Evolutionary conservation across 2,329 filamentous ascomycete species (phyloP), one percentile per base, ranked within the genome.

Genomic region (Curvularia hawaiiensis): DNA sequence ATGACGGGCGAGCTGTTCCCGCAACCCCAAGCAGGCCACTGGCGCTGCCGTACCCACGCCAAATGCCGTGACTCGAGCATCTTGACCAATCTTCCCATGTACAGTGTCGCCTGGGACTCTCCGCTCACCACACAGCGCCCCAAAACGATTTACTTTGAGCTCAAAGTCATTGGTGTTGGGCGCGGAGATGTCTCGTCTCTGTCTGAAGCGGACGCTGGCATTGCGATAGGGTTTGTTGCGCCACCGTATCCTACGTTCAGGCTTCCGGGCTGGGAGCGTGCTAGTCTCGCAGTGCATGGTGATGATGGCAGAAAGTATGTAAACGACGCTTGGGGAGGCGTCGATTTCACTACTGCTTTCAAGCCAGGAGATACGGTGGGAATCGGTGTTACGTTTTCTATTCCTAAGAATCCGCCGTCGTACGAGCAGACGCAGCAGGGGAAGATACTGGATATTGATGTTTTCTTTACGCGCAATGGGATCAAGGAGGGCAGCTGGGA

Each of bases 201-300:
- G 1, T 64, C 75, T 2, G 76, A 75, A 50, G 79, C 79, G 53
- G 79, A 83, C 14, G 82, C 82, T 4, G 83, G 84, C 39, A 78
- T 93, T 1, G 89, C 87, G 0, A 71, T 94, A 10, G 91, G 91
- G 10, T 92, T 87, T 73, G 79, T 84, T 0, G 90, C 90, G 1
- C 84, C 89, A 47, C 91, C 91, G 8, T 94, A 92, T 70, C 91
- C 91, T 7, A 81, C 83, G 0, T 94, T 91, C 79, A 84, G 91
- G 8, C 83, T 93, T 58, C 91, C 91, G 0, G 91, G 91, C 2
- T 94, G 90, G 91, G 89, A 95, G 71, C 84, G 90, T 33, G 90
- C 85, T 18, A 89, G 86, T 61, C 69, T 93, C 14, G 91, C 82
- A 1, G 85, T 94, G n/a, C 91, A 94, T 72, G 87, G 88, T 46